Evolutionary conservation across 2,329 filamentous ascomycete genomes (phyloP).

Genomic region (Botrytis pseudocinerea): DNA sequence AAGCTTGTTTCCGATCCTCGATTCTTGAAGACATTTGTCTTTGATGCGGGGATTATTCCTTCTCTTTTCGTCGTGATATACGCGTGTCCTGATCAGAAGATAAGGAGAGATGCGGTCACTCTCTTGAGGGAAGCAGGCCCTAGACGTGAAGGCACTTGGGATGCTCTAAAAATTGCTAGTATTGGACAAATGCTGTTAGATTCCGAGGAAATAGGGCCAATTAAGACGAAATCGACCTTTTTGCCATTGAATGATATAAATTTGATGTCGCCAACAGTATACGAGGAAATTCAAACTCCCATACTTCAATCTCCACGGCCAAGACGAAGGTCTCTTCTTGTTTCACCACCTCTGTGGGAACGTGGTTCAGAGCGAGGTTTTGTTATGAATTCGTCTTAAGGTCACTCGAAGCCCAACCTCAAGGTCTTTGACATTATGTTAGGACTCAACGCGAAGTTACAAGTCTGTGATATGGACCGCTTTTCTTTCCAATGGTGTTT

Average conservation of each 20-base stretch:
- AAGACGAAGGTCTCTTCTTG: slow-evolving; percentile 22
- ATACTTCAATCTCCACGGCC: slow-evolving; percentile 13
- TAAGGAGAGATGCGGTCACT: slow-evolving; percentile 30
- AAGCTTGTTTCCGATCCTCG: slow-evolving; percentile 23
- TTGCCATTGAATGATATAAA: slow-evolving; percentile 13
- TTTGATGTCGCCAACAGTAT: slow-evolving; percentile 11
- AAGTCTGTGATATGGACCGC: no score
- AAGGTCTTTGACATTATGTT: background rate
- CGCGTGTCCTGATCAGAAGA: slow-evolving; percentile 23
- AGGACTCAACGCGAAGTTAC: background rate
- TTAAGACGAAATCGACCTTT: slow-evolving; percentile 11
- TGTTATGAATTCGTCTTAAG: background rate
- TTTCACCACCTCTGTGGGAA: slow-evolving; percentile 21
- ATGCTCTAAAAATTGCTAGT: slow-evolving; percentile 27
- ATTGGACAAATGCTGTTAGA: slow-evolving; percentile 25
- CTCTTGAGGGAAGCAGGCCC: slow-evolving; percentile 26
- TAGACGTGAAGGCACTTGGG: slow-evolving; percentile 33
- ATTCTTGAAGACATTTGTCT: slow-evolving; percentile 33
- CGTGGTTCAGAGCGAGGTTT: slow-evolving; percentile 9
- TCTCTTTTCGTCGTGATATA: slow-evolving; percentile 30
- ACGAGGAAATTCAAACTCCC: slow-evolving; percentile 16
- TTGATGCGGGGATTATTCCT: slow-evolving; percentile 32
- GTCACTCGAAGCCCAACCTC: background rate
- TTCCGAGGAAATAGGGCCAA: slow-evolving; percentile 19
- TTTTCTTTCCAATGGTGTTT: background rate